Evolutionary conservation across 768 basidiomycete species (phyloP).

Genomic region (Termitomyces sp.): DNA sequence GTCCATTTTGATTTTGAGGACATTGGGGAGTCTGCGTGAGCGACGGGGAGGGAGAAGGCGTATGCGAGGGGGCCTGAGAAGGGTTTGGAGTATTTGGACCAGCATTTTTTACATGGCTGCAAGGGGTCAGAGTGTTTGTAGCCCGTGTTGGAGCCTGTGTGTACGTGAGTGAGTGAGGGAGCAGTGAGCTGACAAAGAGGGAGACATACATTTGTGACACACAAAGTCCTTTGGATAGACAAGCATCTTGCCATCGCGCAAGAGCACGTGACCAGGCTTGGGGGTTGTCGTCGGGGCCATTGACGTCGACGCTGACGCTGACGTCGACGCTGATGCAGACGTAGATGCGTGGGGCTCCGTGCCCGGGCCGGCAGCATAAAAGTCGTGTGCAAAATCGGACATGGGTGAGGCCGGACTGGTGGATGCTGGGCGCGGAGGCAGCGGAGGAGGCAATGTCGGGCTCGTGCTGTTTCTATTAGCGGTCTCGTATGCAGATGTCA

Average conservation of each 20-base stretch:
- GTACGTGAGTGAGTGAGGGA: not conserved
- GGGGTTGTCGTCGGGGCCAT: slow-evolving; percentile 57
- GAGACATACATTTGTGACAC: slow-evolving; percentile 61
- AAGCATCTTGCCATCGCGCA: slow-evolving; percentile 54
- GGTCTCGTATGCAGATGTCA: too few species aligned
- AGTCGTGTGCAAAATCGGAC: slow-evolving; percentile 58
- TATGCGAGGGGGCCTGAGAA: slow-evolving; percentile 60
- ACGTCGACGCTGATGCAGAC: not conserved
- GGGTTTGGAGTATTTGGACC: slow-evolving; percentile 60
- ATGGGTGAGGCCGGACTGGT: slow-evolving; percentile 1
- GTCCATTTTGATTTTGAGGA: not conserved
- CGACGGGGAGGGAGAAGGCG: slow-evolving; percentile 24
- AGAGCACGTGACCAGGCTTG: slow-evolving; percentile 60
- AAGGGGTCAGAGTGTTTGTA: slow-evolving; percentile 66
- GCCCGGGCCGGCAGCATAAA: slow-evolving; percentile 44
- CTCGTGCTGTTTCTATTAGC: too few species aligned
- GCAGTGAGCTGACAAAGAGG: not conserved
- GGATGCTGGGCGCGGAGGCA: slow-evolving; percentile 18
- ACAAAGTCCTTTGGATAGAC: slow-evolving; percentile 62
- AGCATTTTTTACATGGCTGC: slow-evolving; percentile 69
- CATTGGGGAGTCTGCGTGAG: not conserved
- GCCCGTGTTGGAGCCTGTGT: slow-evolving; percentile 64
- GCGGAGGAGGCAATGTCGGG: slow-evolving; percentile 1
- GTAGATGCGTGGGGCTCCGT: not conserved
- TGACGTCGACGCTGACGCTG: not conserved